A percentile compares a stretch with the other conserved stretches of the same genome.
Conservation (phyloP, 148 eudicot genomes). For the Euryodendron excelsum region DNA sequence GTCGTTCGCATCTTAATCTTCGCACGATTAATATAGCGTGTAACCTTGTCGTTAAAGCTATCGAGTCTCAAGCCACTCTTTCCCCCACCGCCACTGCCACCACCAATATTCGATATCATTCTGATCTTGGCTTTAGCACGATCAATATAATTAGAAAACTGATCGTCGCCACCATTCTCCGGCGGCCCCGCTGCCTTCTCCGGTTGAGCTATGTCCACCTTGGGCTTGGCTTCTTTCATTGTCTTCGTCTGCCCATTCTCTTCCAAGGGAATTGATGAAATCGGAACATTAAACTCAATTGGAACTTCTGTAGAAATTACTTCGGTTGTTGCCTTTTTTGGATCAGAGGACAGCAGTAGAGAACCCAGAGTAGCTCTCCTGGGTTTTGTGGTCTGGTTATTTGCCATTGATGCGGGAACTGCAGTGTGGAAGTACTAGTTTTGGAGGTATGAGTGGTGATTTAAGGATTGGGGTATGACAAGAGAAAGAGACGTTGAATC, state of each 20-base stretch:
- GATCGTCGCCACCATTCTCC: not conserved
- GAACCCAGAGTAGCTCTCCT: not conserved
- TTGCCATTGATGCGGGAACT: slow-evolving; percentile 20
- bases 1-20: slow-evolving; percentile 28
- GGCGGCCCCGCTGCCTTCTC: too few species aligned
- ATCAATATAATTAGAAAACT: slow-evolving; percentile 29
- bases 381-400: slow-evolving; percentile 12
- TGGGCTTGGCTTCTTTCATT: not conserved
- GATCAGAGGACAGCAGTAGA: not conserved
- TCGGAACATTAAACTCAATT: not conserved
- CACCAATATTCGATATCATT: slow-evolving; percentile 23
- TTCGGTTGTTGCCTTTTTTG: not conserved
- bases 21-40: slow-evolving; percentile 23
- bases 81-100: not conserved
- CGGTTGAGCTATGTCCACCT: too few species aligned
- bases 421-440: not conserved
- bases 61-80: slow-evolving; percentile 20
- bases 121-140: slow-evolving; percentile 25
- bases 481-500: not conserved
- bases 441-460: not conserved
- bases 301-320: slow-evolving; percentile 10
- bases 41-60: slow-evolving; percentile 31
- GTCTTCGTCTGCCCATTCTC: not conserved
- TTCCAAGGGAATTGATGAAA: not conserved
- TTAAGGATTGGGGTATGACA: not conserved